These are phyloP conservation scores for Cordyceps militaris DNA, from an alignment of 2,329 filamentous ascomycete species.

Conservation along the genomic window DNA sequence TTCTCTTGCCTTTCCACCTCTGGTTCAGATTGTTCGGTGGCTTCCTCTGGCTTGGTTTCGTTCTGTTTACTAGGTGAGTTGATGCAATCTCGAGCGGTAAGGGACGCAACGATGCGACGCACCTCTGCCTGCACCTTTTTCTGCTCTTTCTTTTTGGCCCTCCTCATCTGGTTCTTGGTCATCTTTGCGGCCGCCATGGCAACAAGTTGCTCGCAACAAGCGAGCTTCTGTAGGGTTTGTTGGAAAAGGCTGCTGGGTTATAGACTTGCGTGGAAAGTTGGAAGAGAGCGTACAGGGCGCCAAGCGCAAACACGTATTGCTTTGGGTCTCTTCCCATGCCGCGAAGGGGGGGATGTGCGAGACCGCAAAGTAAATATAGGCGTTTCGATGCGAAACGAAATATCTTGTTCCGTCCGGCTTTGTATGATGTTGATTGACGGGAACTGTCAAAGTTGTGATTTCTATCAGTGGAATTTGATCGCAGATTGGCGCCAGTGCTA, in stretches of 20 bases:
- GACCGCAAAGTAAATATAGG: background rate
- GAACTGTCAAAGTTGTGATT: background rate
- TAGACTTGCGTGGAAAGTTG: slow-evolving; percentile 29
- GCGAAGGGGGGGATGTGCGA: background rate
- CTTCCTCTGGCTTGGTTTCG: background rate
- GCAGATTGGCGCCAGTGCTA: slow-evolving; percentile 7
- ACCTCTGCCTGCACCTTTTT: slow-evolving; percentile 61
- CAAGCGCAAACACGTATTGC: slow-evolving; percentile 28
- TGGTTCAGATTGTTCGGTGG: background rate
- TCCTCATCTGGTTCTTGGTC: slow-evolving; percentile 89
- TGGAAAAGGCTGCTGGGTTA: slow-evolving; percentile 23
- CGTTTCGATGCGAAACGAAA: background rate
- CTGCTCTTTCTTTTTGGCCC: slow-evolving; percentile 90
- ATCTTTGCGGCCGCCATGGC: slow-evolving; percentile 63
- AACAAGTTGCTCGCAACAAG: slow-evolving; percentile 15
- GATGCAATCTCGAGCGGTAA: background rate
- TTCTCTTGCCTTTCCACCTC: slow-evolving; percentile 28
- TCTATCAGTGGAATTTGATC: background rate
- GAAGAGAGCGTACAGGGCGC: slow-evolving; percentile 29
- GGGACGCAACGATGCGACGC: slow-evolving; percentile 8
- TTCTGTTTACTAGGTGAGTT: background rate
- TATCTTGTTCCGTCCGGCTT: background rate
- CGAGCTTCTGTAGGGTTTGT: slow-evolving; percentile 2
- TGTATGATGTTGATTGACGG: background rate
- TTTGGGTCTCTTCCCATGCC: slow-evolving; percentile 34